These are phyloP conservation scores for Parastagonospora avenae DNA, from an alignment of 2,329 filamentous ascomycete genomes.

Conservation along the genomic window DNA sequence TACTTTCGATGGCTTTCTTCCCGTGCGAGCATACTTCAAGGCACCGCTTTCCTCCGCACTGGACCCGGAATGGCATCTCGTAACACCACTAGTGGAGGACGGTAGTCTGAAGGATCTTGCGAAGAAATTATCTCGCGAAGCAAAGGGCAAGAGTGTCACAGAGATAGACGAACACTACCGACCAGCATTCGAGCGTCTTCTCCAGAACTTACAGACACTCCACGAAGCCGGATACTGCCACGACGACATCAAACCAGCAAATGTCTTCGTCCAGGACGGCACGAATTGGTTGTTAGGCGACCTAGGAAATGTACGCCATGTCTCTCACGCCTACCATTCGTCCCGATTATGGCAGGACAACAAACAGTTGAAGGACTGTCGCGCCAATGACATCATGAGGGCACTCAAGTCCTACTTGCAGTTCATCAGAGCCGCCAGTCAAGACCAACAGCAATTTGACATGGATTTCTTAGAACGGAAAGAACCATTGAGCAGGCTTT, in stretches of 20 bases:
- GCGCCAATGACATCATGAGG: conserved; percentile 38
- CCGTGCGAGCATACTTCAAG: conserved; percentile 24
- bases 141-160: conserved; percentile 1
- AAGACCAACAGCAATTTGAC: conserved; percentile 23
- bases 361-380: conserved; percentile 29
- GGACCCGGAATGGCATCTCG: conserved; percentile 25
- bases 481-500: conserved; percentile 29
- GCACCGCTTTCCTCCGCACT: conserved; percentile 11
- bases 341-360: conserved; percentile 30
- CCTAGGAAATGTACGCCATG: conserved; percentile 41
- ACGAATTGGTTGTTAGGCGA: conserved; percentile 42
- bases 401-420: conserved; percentile 36
- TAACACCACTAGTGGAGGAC: conserved; percentile 19
- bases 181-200: conserved; percentile 32
- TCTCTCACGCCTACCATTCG: conserved; percentile 34
- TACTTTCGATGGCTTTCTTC: conserved; percentile 16
- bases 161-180: conserved; percentile 36
- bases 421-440: conserved; percentile 21
- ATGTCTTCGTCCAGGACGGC: conserved; percentile 35
- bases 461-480: conserved; percentile 22
- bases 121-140: not conserved
- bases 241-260: conserved; percentile 45
- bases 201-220: conserved; percentile 27
- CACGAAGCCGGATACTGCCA: conserved; percentile 43
- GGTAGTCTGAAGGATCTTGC: conserved; percentile 20